Base-by-base conservation (phyloP, 1,284 basidiomycete species). In the Irpex sp. region DNA sequence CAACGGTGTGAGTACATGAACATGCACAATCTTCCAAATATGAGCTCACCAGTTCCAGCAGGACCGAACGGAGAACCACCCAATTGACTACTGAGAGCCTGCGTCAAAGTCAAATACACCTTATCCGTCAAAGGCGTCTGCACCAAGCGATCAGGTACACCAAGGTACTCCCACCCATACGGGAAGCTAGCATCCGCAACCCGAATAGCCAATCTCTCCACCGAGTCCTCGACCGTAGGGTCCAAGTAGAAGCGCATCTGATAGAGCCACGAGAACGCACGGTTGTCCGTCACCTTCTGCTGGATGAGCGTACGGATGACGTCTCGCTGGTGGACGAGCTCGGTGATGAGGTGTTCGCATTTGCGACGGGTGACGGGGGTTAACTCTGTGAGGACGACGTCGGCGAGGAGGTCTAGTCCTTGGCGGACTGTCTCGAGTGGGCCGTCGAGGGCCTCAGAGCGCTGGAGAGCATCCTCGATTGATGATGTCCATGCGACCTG, bases 221-320 rank as follows among this genome's bases (percentile, higher is more conserved):
- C 80, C 0, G 95, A 91, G 68, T 93, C 90, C 46, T 89, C 85
- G 11, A 85, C 73, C 0, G 77, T 74, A 13, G 82, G 80, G 70
- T 97, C 89, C 54, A 97, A 83, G 75, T 99, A 98, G 81, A 96
- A 99, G 6, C 97, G 93, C 97, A 99, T 98, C 74, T 99, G 96
- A 69, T 95, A 97, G 8, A 98, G 81, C 97, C 97, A 99, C 5
- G 87, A 85, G 75, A 99, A 99, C 62, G 85, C 84, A 67, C 86
- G 88, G 63, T 85, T 78, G 65, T 91, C 88, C 1, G 77, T 67
- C 8, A 92, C 83, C n/a, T 80, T 77, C 68, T 90, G 84, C 61
- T 86, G 81, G 59, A 94, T 84, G 60, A 99, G 87, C 8, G 85
- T 78, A 15, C 97, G 91, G 50, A 91, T 91, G 50, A 98, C 95